phyloP scores from a whole-genome alignment of 331 rosid genomes.

The Prunus yedoensis region DNA sequence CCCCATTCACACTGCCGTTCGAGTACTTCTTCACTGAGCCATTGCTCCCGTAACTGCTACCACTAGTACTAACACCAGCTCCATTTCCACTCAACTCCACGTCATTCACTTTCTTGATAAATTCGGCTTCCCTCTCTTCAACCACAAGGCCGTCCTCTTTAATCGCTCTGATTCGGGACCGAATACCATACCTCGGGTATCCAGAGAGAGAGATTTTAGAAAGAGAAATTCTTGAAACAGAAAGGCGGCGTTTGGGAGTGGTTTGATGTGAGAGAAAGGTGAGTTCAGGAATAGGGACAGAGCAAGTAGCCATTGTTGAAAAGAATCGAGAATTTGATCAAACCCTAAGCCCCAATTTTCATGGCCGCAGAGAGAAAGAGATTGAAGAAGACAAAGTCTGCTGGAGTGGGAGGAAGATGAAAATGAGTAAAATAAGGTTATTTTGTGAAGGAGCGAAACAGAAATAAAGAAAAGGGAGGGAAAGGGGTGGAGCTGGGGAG shows the following conservation, averaged over 20 bases:
- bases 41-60: slow-evolving; percentile 24
- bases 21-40: slow-evolving; percentile 44
- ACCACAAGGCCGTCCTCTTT: slow-evolving; percentile 52
- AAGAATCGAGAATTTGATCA: slow-evolving; percentile 13
- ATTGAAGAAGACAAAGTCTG: background rate
- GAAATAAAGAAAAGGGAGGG: background rate
- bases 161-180: slow-evolving; percentile 46
- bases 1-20: slow-evolving; percentile 41
- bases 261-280: slow-evolving; percentile 51
- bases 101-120: slow-evolving; percentile 47
- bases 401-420: slow-evolving; percentile 7
- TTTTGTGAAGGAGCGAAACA: background rate
- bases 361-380: slow-evolving; percentile 20
- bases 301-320: slow-evolving; percentile 58
- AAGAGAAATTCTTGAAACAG: slow-evolving; percentile 26
- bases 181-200: slow-evolving; percentile 20
- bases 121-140: slow-evolving; percentile 42
- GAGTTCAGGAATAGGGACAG: slow-evolving; percentile 55
- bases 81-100: slow-evolving; percentile 65
- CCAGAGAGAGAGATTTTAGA: slow-evolving; percentile 21
- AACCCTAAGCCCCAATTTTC: slow-evolving; percentile 41
- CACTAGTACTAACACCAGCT: slow-evolving; percentile 40
- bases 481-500: slow-evolving; percentile 53
- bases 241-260: slow-evolving; percentile 42
- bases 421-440: background rate